A percentile compares a stretch with the other conserved stretches of the same genome.
These are phyloP conservation scores for Candolleomyces eurysporus DNA, from an alignment of 768 basidiomycete species.

Conservation along the genomic window DNA sequence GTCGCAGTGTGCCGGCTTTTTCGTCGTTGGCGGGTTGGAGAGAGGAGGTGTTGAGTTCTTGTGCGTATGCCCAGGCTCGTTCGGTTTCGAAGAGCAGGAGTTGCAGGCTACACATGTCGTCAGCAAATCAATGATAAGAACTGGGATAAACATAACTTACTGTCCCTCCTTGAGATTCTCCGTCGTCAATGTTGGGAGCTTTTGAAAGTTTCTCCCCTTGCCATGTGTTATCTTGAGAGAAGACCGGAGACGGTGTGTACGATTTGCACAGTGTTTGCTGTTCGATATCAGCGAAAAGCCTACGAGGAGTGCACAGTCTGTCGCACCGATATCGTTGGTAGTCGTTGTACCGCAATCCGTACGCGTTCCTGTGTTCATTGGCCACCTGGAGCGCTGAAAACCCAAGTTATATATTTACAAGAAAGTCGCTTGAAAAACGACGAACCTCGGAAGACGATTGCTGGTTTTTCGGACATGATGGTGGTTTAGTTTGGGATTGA, in stretches of 20 bases:
- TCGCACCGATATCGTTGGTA: slow-evolving; percentile 77
- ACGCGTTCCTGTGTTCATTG: slow-evolving; percentile 87
- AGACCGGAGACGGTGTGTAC: slow-evolving; percentile 85
- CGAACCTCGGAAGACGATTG: slow-evolving; percentile 38
- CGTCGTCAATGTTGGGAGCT: slow-evolving; percentile 59
- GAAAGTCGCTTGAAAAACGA: neutral
- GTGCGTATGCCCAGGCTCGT: slow-evolving; percentile 88
- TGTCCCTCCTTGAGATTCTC: slow-evolving; percentile 83
- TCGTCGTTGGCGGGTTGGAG: slow-evolving; percentile 50
- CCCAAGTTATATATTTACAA: slow-evolving; percentile 4
- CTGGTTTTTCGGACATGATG: slow-evolving; percentile 13
- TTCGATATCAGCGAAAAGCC: neutral
- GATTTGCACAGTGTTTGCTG: slow-evolving; percentile 90
- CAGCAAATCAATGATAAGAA: neutral
- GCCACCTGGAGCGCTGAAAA: slow-evolving; percentile 71
- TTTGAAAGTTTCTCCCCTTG: slow-evolving; percentile 89
- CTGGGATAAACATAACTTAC: slow-evolving; percentile 38
- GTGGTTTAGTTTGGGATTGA: neutral
- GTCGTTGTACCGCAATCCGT: slow-evolving; percentile 90
- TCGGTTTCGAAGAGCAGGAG: slow-evolving; percentile 88
- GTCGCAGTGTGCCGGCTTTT: slow-evolving; percentile 57
- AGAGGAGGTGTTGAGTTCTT: slow-evolving; percentile 63
- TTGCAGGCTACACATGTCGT: slow-evolving; percentile 55
- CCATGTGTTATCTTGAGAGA: slow-evolving; percentile 84
- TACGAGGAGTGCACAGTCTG: neutral